Percentiles rank a stretch among this genome's conserved stretches.
Evolutionary conservation across 2,329 filamentous ascomycete genomes (phyloP).

Genomic region (Claviceps sp.): DNA sequence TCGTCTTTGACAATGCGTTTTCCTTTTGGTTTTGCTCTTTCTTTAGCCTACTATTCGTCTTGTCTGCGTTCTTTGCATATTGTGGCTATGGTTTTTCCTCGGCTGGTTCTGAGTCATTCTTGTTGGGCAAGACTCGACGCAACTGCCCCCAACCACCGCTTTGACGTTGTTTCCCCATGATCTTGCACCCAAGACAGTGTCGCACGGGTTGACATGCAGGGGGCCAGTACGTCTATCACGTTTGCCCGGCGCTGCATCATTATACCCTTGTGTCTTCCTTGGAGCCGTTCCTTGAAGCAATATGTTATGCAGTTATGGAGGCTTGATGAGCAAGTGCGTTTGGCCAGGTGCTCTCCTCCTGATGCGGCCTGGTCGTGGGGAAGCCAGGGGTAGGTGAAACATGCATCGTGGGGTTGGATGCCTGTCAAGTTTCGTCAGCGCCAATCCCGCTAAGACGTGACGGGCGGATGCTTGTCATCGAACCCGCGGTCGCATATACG

Average conservation of each 20-base stretch:
- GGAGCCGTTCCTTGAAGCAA: too few relatives aligned
- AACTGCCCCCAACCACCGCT: background rate
- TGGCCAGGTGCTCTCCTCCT: background rate
- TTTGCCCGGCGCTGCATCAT: background rate
- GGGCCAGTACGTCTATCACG: background rate
- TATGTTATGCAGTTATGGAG: too few relatives aligned
- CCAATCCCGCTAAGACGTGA: background rate
- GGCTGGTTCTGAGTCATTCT: background rate
- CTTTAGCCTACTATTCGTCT: constrained; percentile 3
- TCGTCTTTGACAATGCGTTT: constrained; percentile 5
- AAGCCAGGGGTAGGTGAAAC: background rate
- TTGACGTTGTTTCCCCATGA: background rate
- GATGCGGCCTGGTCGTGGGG: background rate
- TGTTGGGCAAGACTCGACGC: background rate
- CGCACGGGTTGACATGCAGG: background rate
- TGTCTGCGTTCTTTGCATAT: too few relatives aligned
- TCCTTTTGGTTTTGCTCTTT: constrained; percentile 8
- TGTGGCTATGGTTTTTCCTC: background rate
- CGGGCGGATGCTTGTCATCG: background rate
- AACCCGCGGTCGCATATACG: constrained; percentile 2
- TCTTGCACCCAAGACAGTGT: background rate
- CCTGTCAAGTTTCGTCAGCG: background rate
- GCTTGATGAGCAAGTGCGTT: background rate
- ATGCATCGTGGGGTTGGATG: background rate
- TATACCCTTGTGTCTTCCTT: background rate